Evolutionary conservation across 495 filamentous ascomycete genomes (phyloP).

Genomic region (Neurospora sp.): DNA sequence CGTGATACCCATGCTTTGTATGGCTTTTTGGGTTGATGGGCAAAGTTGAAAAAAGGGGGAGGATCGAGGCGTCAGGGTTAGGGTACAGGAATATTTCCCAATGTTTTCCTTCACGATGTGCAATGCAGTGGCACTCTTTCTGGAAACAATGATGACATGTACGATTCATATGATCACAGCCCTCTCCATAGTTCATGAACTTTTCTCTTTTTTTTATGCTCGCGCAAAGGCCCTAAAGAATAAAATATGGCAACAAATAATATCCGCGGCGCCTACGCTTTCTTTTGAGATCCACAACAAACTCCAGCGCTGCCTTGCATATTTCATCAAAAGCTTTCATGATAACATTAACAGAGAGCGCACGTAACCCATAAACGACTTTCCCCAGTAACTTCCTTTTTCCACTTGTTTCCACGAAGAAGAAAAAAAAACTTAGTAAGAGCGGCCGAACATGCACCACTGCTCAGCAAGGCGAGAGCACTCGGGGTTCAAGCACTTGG

Average conservation of each 20-base stretch:
- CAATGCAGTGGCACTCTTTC: too few relatives aligned
- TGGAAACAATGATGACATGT: not conserved
- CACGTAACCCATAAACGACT: not conserved
- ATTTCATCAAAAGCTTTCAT: not conserved
- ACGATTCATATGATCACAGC: not conserved
- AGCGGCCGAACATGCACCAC: slow-evolving; percentile 81
- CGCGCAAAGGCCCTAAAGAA: not conserved
- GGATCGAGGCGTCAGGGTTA: not conserved
- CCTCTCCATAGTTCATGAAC: not conserved
- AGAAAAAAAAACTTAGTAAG: slow-evolving; percentile 31
- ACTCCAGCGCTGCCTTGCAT: not conserved
- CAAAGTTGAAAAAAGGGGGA: not conserved
- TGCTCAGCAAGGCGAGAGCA: slow-evolving; percentile 63
- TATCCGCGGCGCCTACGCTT: not conserved
- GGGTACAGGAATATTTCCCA: not conserved
- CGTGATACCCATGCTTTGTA: not conserved
- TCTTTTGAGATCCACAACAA: not conserved
- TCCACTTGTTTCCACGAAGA: not conserved
- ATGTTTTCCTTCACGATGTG: too few relatives aligned
- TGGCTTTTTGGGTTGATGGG: not conserved
- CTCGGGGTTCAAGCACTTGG: slow-evolving; percentile 82
- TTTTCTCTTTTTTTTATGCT: not conserved
- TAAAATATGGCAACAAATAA: not conserved
- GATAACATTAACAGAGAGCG: not conserved
- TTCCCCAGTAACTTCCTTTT: not conserved